Conservation (phyloP, 495 filamentous ascomycete species). For the Penicillium malachiteum region DNA sequence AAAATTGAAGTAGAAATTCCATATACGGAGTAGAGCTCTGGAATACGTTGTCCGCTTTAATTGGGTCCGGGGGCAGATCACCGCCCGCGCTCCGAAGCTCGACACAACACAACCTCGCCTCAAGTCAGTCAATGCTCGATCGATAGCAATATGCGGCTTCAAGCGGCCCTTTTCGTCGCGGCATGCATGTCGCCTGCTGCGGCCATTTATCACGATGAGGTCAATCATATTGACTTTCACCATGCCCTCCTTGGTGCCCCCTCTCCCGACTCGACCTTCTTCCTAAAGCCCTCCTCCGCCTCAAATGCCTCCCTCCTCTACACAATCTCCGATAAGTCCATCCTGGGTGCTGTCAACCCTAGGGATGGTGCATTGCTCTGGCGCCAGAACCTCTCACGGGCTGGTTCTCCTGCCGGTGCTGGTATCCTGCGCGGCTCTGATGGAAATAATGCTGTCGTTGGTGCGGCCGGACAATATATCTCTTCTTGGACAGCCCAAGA, state of each 20-base stretch:
- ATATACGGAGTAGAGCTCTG: not conserved
- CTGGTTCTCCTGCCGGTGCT: slow-evolving; percentile 29
- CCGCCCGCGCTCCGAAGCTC: slow-evolving; percentile 6
- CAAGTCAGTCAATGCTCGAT: slow-evolving; percentile 30
- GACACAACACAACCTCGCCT: slow-evolving; percentile 13
- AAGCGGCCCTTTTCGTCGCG: slow-evolving; percentile 43
- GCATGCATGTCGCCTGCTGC: slow-evolving; percentile 39
- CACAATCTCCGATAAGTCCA: slow-evolving; percentile 76
- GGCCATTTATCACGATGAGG: slow-evolving; percentile 87
- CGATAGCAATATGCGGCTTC: slow-evolving; percentile 45
- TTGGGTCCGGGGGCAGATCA: slow-evolving; percentile 10
- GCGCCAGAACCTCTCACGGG: slow-evolving; percentile 67
- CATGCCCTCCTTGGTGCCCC: slow-evolving; percentile 83
- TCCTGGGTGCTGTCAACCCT: slow-evolving; percentile 87
- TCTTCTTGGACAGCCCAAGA: slow-evolving; percentile 81
- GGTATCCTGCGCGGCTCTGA: slow-evolving; percentile 70
- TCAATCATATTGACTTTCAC: slow-evolving; percentile 90
- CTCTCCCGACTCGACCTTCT: slow-evolving; percentile 82
- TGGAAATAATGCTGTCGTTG: slow-evolving; percentile 69
- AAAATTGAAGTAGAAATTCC: not conserved
- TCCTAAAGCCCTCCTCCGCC: slow-evolving; percentile 76
- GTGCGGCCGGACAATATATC: slow-evolving; percentile 64
- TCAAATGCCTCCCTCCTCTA: slow-evolving; percentile 90
- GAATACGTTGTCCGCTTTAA: slow-evolving; percentile 1
- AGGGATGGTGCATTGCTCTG: slow-evolving; percentile 80